phyloP scores from a whole-genome alignment of 352 stramenopile genomes.

The Lagenidium giganteum region DNA sequence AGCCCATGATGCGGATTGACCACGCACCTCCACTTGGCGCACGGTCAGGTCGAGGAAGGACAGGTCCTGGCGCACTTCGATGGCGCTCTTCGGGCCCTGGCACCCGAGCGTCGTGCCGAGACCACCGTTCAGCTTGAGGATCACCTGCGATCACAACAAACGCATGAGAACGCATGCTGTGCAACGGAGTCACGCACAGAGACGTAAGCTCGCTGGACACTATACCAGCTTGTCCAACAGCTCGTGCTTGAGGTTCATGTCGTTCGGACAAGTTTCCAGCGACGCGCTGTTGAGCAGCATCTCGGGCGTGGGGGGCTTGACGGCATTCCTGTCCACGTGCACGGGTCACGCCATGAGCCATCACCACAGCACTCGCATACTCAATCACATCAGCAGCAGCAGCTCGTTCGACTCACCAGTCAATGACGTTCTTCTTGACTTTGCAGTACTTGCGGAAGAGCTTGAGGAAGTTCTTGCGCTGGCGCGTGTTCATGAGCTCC shows the following conservation, averaged over 20 bases:
- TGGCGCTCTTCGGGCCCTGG: constrained; percentile 90
- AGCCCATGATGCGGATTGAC: neutral
- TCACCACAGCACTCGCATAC: too few relatives aligned
- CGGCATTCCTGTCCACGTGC: constrained; percentile 78
- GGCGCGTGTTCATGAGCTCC: constrained; percentile 73
- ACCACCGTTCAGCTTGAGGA: constrained; percentile 99
- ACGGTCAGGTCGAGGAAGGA: constrained; percentile 99
- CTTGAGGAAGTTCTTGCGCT: constrained; percentile 87
- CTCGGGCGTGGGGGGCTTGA: constrained; percentile 66
- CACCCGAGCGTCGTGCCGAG: constrained; percentile 98
- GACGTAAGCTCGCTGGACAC: too few relatives aligned
- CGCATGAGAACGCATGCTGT: neutral
- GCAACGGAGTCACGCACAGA: too few relatives aligned
- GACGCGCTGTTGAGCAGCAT: constrained; percentile 72
- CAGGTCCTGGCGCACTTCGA: constrained; percentile 91
- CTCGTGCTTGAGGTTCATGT: constrained; percentile 90
- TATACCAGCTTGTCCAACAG: constrained; percentile 93
- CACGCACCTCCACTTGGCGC: constrained; percentile 92
- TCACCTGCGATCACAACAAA: constrained; percentile 45
- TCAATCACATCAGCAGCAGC: too few relatives aligned
- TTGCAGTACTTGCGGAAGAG: constrained; percentile 88
- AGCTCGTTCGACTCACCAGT: constrained; percentile 40
- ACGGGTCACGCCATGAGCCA: constrained; percentile 1
- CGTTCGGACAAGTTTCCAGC: constrained; percentile 85
- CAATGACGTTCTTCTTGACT: constrained; percentile 74